Base-by-base conservation (phyloP, 2,329 filamentous ascomycete genomes). In the Colletotrichum shisoi region DNA sequence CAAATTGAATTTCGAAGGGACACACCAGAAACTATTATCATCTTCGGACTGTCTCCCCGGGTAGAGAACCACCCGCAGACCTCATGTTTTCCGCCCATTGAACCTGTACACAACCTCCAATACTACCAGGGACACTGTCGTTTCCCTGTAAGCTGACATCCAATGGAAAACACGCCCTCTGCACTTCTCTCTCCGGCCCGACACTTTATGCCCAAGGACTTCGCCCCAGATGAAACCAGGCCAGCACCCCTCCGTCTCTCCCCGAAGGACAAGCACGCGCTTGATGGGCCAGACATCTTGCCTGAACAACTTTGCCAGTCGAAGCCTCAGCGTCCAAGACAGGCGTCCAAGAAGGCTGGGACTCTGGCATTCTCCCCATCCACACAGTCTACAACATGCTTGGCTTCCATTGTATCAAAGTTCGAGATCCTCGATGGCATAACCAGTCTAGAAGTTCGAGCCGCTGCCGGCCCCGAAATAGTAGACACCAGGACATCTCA, bases 351-450 rank as follows among this genome's bases (percentile, higher is more conserved):
- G 31, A 9, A 34, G 31, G 31, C 8, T 9, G 31, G 31, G 31
- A 1, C 31, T 34, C 31, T 34, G 31, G 2, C 7, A 9, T 9
- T 9, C 31, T 34, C 7, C 8, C 15, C 15, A 11, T n/a, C 49
- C n/a, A 37, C 15, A 3, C 49, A 52, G 17, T 17, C 11, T 34
- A 11, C 27, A 17, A 17, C 6, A 27, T 37, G 19, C 17, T 12
- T 63, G 44, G 64, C 64, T n/a, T 53, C 64, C n/a, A 42, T 67
- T 17, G 59, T 63, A 7, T 67, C 59, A 12, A 63, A 58, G 40
- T 67, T 63, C 45, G 62, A 65, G 12, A 65, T 68, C 8, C 27
- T 65, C 15, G 56, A 61, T 24, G 44, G 57, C 19, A 39, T 49
- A 49, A 51, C 52, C 34, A 57, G 51, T 8, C 11, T 57, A 7